phyloP scores from a whole-genome alignment of 192 early-diverging fungal genomes.

The Podila epigama region DNA sequence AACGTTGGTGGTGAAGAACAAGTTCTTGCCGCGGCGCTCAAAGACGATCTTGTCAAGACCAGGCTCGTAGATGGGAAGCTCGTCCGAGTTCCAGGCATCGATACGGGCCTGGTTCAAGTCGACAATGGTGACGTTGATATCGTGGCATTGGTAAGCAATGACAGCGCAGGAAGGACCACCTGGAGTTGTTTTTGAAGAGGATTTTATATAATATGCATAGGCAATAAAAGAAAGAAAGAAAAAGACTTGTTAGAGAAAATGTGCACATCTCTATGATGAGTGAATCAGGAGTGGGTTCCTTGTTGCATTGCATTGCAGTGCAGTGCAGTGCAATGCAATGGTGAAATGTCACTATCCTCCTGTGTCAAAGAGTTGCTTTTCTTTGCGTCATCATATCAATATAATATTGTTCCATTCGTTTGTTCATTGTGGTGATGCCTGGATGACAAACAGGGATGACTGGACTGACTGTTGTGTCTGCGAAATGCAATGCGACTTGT shows the following conservation, averaged over 20 bases:
- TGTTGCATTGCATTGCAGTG: too few relatives aligned
- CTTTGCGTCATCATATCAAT: too few relatives aligned
- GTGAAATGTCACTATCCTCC: too few relatives aligned
- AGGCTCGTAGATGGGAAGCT: slow-evolving; percentile 94
- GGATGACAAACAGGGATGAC: too few relatives aligned
- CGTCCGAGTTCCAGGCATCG: slow-evolving; percentile 89
- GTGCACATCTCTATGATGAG: too few relatives aligned
- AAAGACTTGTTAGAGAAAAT: background rate
- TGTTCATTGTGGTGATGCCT: too few relatives aligned
- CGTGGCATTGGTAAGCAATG: slow-evolving; percentile 89
- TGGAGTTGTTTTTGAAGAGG: slow-evolving; percentile 35
- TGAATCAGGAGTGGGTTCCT: too few relatives aligned
- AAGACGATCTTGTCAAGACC: slow-evolving; percentile 91
- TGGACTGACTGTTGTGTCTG: too few relatives aligned
- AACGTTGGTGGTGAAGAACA: slow-evolving; percentile 88
- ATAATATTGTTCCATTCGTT: too few relatives aligned
- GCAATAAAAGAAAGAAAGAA: slow-evolving; percentile 2
- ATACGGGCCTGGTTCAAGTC: slow-evolving; percentile 86
- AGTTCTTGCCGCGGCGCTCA: slow-evolving; percentile 77
- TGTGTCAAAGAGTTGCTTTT: too few relatives aligned
- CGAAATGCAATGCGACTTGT: too few relatives aligned
- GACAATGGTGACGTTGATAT: slow-evolving; percentile 90
- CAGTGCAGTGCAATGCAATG: too few relatives aligned
- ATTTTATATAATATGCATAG: background rate
- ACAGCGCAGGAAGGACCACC: slow-evolving; percentile 93